phyloP scores from a whole-genome alignment of 176 grass and related monocot genomes.

The Leersia perrieri region DNA sequence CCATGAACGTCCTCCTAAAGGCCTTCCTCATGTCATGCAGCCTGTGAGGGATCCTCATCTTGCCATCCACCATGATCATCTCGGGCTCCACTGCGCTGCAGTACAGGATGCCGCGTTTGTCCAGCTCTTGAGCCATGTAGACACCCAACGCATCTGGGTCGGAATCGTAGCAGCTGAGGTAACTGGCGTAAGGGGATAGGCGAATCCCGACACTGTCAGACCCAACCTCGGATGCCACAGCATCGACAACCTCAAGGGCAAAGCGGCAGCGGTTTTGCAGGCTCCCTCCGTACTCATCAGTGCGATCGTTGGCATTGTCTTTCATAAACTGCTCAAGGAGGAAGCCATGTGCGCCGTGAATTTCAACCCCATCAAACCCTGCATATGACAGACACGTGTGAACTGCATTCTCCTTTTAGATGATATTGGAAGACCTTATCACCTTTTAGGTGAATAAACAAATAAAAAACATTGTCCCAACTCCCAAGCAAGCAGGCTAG shows the following conservation, averaged over 20 bases:
- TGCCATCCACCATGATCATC: slow-evolving; percentile 25
- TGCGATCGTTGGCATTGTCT: slow-evolving; percentile 42
- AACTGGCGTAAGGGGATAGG: slow-evolving; percentile 47
- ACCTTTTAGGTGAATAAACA: background rate
- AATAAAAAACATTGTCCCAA: background rate
- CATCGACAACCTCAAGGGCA: slow-evolving; percentile 46
- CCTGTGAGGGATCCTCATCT: slow-evolving; percentile 26
- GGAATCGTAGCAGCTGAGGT: slow-evolving; percentile 24
- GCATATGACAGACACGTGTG: background rate
- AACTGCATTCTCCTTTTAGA: background rate
- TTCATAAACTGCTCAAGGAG: slow-evolving; percentile 66
- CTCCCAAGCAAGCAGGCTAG: background rate
- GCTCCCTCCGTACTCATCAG: slow-evolving; percentile 42
- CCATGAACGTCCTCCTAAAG: slow-evolving; percentile 47
- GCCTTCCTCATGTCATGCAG: slow-evolving; percentile 48
- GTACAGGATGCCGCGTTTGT: slow-evolving; percentile 37
- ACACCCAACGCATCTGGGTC: slow-evolving; percentile 48
- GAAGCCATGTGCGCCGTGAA: slow-evolving; percentile 49
- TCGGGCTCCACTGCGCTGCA: slow-evolving; percentile 55
- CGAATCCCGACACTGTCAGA: slow-evolving; percentile 39
- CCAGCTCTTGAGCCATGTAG: slow-evolving; percentile 51
- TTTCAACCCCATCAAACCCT: slow-evolving; percentile 75
- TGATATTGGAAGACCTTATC: background rate
- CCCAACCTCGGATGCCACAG: slow-evolving; percentile 34
- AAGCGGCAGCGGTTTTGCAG: slow-evolving; percentile 51